Conservation (phyloP, 192 early-diverging fungal species). For the Backusella circina region DNA sequence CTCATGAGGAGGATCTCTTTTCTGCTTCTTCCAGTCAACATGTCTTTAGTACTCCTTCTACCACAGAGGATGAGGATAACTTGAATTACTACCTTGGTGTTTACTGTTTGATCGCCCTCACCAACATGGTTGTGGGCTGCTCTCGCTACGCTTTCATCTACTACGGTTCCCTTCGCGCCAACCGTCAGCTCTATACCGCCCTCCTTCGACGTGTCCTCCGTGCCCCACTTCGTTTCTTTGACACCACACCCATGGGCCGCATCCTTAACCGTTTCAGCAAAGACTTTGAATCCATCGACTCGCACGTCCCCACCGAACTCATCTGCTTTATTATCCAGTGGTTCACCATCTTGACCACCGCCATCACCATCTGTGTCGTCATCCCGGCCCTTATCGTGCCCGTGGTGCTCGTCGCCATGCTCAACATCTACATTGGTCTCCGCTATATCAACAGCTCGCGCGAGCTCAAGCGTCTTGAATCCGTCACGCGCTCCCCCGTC, state of each 20-base stretch:
- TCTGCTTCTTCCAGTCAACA: background rate
- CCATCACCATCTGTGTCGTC: conserved; percentile 57
- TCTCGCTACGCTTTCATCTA: conserved; percentile 27
- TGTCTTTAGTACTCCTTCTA: background rate
- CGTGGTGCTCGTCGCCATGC: conserved; percentile 25
- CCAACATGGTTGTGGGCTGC: conserved; percentile 26
- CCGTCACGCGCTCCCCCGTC: conserved; percentile 66
- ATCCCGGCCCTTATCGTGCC: conserved; percentile 58
- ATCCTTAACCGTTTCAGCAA: conserved; percentile 89
- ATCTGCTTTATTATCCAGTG: conserved; percentile 43
- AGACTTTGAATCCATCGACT: conserved; percentile 82
- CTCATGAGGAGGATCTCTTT: background rate
- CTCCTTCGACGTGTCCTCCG: conserved; percentile 58
- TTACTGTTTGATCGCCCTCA: conserved; percentile 52
- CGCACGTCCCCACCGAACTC: conserved; percentile 48
- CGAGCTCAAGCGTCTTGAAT: conserved; percentile 85
- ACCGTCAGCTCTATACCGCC: conserved; percentile 48
- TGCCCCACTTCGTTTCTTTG: conserved; percentile 85
- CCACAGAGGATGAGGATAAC: conserved; percentile 25
- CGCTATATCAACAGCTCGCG: conserved; percentile 63
- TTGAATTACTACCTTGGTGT: conserved; percentile 54
- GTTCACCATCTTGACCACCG: conserved; percentile 45
- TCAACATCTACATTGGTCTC: conserved; percentile 52
- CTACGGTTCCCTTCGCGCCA: conserved; percentile 53
- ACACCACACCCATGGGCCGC: conserved; percentile 80